phyloP scores from a whole-genome alignment of 2,329 filamentous ascomycete genomes.

The Talaromyces sp. region DNA sequence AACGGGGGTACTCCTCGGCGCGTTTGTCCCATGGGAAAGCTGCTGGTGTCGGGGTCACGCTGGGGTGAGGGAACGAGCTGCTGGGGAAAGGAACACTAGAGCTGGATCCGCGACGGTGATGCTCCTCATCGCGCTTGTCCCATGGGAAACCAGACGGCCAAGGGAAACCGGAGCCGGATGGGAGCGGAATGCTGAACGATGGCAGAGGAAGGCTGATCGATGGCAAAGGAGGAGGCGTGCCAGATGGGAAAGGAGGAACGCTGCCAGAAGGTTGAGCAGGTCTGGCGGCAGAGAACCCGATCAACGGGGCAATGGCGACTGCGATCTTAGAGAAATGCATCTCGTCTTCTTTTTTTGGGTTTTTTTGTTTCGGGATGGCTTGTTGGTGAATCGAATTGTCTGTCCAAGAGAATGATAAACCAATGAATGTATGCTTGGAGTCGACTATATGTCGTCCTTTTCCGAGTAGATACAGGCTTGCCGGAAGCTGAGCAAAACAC shows the following conservation, averaged over 20 bases:
- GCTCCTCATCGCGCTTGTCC: constrained; percentile 1
- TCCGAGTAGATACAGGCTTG: not conserved
- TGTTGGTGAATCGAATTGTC: not conserved
- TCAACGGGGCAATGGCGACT: constrained; percentile 1
- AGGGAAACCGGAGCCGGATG: constrained; percentile 1
- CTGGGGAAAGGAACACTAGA: not conserved
- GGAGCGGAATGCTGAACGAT: not conserved
- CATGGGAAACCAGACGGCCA: not conserved
- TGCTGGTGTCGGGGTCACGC: not conserved
- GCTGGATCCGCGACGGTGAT: not conserved
- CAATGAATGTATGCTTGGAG: not conserved
- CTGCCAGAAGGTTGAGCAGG: constrained; percentile 6
- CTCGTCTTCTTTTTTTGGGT: not conserved
- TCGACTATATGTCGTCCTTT: not conserved
- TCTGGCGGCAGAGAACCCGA: constrained; percentile 5
- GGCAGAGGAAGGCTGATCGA: constrained; percentile 1
- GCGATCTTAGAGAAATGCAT: constrained; percentile 6
- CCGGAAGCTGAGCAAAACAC: not conserved
- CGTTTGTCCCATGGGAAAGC: not conserved
- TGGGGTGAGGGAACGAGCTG: not conserved
- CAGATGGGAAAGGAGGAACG: constrained; percentile 1
- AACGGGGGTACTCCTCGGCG: not conserved
- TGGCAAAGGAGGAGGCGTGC: not conserved
- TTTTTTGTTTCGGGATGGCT: not conserved
- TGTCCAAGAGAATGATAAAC: not conserved